Evolutionary conservation across 768 basidiomycete genomes (phyloP).

Genomic region (Lactarius trivialis): DNA sequence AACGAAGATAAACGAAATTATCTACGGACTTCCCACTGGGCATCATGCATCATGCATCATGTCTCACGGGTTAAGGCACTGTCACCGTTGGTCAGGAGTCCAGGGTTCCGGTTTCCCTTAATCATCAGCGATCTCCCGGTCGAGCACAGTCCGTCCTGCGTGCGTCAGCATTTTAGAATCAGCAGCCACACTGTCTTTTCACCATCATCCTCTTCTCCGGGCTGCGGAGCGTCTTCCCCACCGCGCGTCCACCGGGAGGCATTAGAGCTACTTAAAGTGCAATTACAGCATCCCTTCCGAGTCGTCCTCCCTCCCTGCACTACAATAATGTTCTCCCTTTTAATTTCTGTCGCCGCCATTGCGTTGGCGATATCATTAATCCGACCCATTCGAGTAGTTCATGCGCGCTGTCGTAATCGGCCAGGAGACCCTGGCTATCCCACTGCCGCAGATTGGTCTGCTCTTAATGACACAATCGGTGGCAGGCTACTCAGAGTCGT

Average conservation of each 20-base stretch:
- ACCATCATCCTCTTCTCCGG: neutral
- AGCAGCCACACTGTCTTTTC: neutral
- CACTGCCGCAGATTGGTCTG: slow-evolving; percentile 7
- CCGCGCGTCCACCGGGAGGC: neutral
- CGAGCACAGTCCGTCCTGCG: neutral
- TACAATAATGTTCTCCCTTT: neutral
- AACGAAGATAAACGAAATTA: too few species aligned
- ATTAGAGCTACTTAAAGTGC: neutral
- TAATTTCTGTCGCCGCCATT: neutral
- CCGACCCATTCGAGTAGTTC: neutral
- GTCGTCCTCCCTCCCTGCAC: neutral
- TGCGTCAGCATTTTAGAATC: neutral
- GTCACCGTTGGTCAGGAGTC: neutral
- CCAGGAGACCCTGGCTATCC: slow-evolving; percentile 21
- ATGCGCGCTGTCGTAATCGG: slow-evolving; percentile 18
- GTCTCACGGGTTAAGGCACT: neutral
- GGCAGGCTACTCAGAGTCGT: slow-evolving; percentile 15
- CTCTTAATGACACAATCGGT: slow-evolving; percentile 12
- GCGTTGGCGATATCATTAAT: neutral
- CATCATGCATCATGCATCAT: too few species aligned
- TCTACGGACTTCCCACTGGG: too few species aligned
- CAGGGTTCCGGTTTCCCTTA: neutral
- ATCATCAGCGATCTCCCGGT: neutral
- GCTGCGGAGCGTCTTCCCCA: neutral
- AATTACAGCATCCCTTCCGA: neutral